Conservation (phyloP, 1,284 basidiomycete genomes). For the Clitocybe nebularis region DNA sequence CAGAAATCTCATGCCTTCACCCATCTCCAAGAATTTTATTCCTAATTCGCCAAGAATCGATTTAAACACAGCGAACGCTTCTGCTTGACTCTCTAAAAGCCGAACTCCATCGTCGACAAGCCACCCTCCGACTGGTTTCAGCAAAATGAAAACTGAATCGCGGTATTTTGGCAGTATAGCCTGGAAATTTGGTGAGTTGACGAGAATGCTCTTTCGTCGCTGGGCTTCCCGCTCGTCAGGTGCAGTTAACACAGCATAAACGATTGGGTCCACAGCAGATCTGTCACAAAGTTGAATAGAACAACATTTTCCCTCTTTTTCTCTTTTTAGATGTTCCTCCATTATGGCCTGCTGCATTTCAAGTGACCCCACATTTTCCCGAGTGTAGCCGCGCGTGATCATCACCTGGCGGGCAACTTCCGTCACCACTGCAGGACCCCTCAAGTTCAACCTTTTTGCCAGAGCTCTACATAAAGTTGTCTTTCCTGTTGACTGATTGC, state of each 20-base stretch:
- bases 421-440: slow-evolving; percentile 37
- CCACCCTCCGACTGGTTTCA: slow-evolving; percentile 57
- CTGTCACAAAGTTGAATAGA: slow-evolving; percentile 53
- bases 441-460: slow-evolving; percentile 35
- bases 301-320: slow-evolving; percentile 26
- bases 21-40: slow-evolving; percentile 46
- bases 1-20: slow-evolving; percentile 32
- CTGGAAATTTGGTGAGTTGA: slow-evolving; percentile 36
- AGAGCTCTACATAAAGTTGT: slow-evolving; percentile 58
- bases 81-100: slow-evolving; percentile 44
- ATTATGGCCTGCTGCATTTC: slow-evolving; percentile 63
- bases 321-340: slow-evolving; percentile 45
- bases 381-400: slow-evolving; percentile 44
- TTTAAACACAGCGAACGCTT: slow-evolving; percentile 37
- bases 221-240: slow-evolving; percentile 30
- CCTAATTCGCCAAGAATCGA: slow-evolving; percentile 37
- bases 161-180: slow-evolving; percentile 39
- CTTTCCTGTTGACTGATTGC: slow-evolving; percentile 54
- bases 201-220: slow-evolving; percentile 30
- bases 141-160: slow-evolving; percentile 41
- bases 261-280: slow-evolving; percentile 58
- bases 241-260: slow-evolving; percentile 52
- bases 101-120: slow-evolving; percentile 59
- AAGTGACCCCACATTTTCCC: slow-evolving; percentile 42
- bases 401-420: slow-evolving; percentile 62